Evolutionary conservation across 2,329 filamentous ascomycete species (phyloP), one percentile per base, ranked within the genome.

Genomic region (Arthroderma sp.): DNA sequence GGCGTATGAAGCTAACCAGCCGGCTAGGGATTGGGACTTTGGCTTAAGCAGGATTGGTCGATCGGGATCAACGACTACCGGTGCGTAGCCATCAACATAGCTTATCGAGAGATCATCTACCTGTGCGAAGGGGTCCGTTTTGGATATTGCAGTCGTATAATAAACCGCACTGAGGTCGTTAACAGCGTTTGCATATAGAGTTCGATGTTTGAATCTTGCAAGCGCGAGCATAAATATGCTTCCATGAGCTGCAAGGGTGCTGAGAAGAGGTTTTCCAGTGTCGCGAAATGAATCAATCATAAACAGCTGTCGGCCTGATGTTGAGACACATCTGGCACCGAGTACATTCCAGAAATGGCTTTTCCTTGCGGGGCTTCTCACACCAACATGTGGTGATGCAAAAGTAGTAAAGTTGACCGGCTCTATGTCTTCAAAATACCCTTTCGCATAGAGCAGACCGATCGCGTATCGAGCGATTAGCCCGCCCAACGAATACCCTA

Each of bases 351-450:
- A 96, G 58, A 86, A 74, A 67, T 79, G 81, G 67, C 82, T 84
- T 15, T 86, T 86, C 51, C 80, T 81, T 44, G 84, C 72, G 1
- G 87, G 87, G 1, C 83, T 82, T 54, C 86, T 78, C 1, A 87
- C 86, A n/a, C 87, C 87, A 6, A 91, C 77, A 71, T 91, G 87
- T 23, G 87, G 91, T 33, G 87, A 85, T 4, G 87, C 91, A 71
- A 97, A 96, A 0, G 91, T 95, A 1, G 86, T 88, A 72, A 97
- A 96, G 76, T 95, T 96, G 81, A 91, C 81, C 62, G 91, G 91
- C 67, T 89, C 79, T 25, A 97, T 78, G 58, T 79, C 79, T 58
- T 95, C 85, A 58, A 97, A 83, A 58, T 88, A 77, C 7, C 90
- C 89, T 65, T 86, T 87, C 56, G 87, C 84, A 64, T 91, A 82